Conservation (phyloP, 116 monocot genomes). For the Zostera marina region DNA sequence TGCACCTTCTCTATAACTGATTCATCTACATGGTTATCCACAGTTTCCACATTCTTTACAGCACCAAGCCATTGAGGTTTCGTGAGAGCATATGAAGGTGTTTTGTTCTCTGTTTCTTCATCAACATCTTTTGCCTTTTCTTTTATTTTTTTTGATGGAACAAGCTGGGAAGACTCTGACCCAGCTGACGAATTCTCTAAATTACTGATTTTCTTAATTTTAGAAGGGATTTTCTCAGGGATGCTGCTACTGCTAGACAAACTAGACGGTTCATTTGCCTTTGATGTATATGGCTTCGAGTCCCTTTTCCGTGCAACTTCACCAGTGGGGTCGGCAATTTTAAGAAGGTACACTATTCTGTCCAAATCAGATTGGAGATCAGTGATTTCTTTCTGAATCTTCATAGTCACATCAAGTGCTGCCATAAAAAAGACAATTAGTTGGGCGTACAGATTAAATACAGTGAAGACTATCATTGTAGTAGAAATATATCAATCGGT, state of each 20-base stretch:
- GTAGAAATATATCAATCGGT: background rate
- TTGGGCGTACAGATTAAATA: background rate
- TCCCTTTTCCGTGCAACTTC: constrained; percentile 69
- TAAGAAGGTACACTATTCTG: constrained; percentile 56
- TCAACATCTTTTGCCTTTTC: constrained; percentile 12
- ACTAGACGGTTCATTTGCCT: background rate
- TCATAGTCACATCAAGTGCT: constrained; percentile 44
- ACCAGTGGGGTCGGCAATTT: constrained; percentile 90
- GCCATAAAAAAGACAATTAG: constrained; percentile 3
- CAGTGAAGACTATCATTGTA: background rate
- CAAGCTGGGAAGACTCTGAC: background rate
- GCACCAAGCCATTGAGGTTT: constrained; percentile 98
- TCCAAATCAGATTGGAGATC: constrained; percentile 61
- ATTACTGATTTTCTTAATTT: constrained; percentile 12
- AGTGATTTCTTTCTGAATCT: constrained; percentile 46
- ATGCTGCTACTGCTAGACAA: constrained; percentile 6
- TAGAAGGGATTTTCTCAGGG: constrained; percentile 7
- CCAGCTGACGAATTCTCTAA: constrained; percentile 2
- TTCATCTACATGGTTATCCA: constrained; percentile 17
- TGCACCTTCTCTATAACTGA: constrained; percentile 14
- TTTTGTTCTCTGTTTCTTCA: constrained; percentile 20
- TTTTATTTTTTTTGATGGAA: constrained; percentile 1
- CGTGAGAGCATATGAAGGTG: constrained; percentile 18
- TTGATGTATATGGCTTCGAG: constrained; percentile 10
- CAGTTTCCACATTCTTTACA: constrained; percentile 16